Evolutionary conservation across 148 eudicot species (phyloP), one percentile per base, ranked within the genome.

Genomic region (Fallopia convolvulus): DNA sequence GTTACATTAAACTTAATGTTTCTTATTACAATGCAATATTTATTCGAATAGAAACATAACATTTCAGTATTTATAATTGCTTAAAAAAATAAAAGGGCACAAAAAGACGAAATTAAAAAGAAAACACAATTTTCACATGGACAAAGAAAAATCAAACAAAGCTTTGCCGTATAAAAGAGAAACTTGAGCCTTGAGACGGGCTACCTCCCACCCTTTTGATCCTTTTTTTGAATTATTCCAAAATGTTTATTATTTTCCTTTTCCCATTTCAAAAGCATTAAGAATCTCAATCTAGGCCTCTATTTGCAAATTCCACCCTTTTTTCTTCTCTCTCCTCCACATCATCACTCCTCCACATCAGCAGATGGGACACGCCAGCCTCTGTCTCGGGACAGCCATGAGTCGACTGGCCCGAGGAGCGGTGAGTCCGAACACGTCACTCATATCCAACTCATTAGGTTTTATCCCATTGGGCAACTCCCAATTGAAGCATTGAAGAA

Each of bases 381-480:
- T 82, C 0, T 89, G 88, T 18, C 74, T 86, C 6, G 95, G 95
- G 8, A 89, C 91, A 0, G 88, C 92, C 1, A 87, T 32, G 63
- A 91, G 91, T 5, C 95, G 85, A 75, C 58, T 87, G 21, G 90
- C 88, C 30, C 84, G 84, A 0, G 95, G 95, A 2, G 92, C 91
- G 0, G 95, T 91, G 79, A 91, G 88, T 20, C 95, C 95, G 42
- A 91, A 91, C 70, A 91, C 81, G 5, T 91, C 95, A 9, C 72
- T 78, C 80, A 83, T 89, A 18, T 82, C 82, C 23, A 91, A 17
- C 42, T 91, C 92, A 55, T 82, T 82, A 8, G 90, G 90, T 55
- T 91, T 91, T 91, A 91, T 87, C 8, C 92, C 95, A 77, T 91
- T 84, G 0, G 95, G 95, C 70, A 91, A 36, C 18, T 86, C 87